These are phyloP conservation scores for Trichoderma lentiforme DNA, from an alignment of 2,329 filamentous ascomycete species.

Conservation along the genomic window DNA sequence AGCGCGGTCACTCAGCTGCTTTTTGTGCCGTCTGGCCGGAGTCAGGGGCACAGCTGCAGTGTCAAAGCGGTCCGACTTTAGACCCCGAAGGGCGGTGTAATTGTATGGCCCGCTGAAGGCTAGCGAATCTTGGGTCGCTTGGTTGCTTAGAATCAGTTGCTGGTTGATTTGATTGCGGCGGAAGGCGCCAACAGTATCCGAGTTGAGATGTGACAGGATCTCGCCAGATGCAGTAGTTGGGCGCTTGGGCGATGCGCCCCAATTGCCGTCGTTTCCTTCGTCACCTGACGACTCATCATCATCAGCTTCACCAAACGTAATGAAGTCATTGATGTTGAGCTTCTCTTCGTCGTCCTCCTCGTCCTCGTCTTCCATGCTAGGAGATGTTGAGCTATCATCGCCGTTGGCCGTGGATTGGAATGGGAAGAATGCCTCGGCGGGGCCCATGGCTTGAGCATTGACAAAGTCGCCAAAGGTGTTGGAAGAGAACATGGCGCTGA, in stretches of 20 bases:
- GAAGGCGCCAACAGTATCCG: constrained; percentile 73
- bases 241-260: constrained; percentile 48
- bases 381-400: constrained; percentile 44
- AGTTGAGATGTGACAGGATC: constrained; percentile 57
- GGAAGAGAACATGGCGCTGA: constrained; percentile 65
- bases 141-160: constrained; percentile 57
- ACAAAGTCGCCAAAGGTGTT: constrained; percentile 55
- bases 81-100: constrained; percentile 58
- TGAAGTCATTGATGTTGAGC: constrained; percentile 68
- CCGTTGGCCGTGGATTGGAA: constrained; percentile 59
- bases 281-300: constrained; percentile 59
- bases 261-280: constrained; percentile 50
- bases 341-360: constrained; percentile 56
- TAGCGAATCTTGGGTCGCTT: constrained; percentile 60
- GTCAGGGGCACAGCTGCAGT: constrained; percentile 67
- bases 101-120: constrained; percentile 59
- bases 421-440: constrained; percentile 73
- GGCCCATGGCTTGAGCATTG: constrained; percentile 65
- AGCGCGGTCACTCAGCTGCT: constrained; percentile 45
- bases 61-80: constrained; percentile 63
- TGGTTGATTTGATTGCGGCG: constrained; percentile 64
- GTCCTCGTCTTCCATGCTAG: constrained; percentile 47
- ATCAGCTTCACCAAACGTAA: constrained; percentile 60
- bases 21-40: constrained; percentile 59
- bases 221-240: constrained; percentile 44